phyloP scores from a whole-genome alignment of 495 filamentous ascomycete species.

The Hapsidospora chrysogenum region DNA sequence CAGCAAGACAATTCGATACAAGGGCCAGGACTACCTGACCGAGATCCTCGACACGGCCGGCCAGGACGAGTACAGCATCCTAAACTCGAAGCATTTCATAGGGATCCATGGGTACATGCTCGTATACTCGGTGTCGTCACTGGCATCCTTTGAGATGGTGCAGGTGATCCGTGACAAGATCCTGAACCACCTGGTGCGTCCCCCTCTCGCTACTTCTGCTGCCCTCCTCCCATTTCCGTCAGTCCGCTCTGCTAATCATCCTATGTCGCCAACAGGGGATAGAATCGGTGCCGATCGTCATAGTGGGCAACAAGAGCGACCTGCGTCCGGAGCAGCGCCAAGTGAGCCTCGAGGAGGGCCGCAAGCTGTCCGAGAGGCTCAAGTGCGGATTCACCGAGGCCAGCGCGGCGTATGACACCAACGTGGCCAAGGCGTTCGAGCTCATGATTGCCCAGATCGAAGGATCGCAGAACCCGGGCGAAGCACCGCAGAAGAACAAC shows the following conservation, averaged over 20 bases:
- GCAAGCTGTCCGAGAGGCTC: slow-evolving; percentile 64
- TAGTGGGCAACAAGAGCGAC: slow-evolving; percentile 96
- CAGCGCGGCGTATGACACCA: slow-evolving; percentile 82
- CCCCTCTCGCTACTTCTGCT: slow-evolving; percentile 1
- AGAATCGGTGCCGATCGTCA: slow-evolving; percentile 78
- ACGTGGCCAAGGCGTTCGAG: slow-evolving; percentile 86
- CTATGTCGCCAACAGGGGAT: no score
- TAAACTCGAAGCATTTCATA: slow-evolving; percentile 98
- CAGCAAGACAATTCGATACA: slow-evolving; percentile 81
- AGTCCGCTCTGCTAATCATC: no score
- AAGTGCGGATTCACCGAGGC: slow-evolving; percentile 91
- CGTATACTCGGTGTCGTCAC: slow-evolving; percentile 85
- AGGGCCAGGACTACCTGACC: slow-evolving; percentile 82
- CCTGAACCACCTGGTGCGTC: slow-evolving; percentile 74
- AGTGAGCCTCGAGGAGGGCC: slow-evolving; percentile 71
- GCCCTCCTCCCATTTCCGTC: slow-evolving; percentile 1
- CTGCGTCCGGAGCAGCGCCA: slow-evolving; percentile 85
- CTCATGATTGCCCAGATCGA: slow-evolving; percentile 90
- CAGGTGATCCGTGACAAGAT: slow-evolving; percentile 93
- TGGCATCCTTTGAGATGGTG: slow-evolving; percentile 93
- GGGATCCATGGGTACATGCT: slow-evolving; percentile 99
- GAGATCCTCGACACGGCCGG: slow-evolving; percentile 98
- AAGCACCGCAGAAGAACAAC: slow-evolving; percentile 62
- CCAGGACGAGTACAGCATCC: slow-evolving; percentile 94
- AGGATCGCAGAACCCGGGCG: slow-evolving; percentile 78